Base-by-base conservation (phyloP, 179 eudicot species). In the Nepenthes alata region DNA sequence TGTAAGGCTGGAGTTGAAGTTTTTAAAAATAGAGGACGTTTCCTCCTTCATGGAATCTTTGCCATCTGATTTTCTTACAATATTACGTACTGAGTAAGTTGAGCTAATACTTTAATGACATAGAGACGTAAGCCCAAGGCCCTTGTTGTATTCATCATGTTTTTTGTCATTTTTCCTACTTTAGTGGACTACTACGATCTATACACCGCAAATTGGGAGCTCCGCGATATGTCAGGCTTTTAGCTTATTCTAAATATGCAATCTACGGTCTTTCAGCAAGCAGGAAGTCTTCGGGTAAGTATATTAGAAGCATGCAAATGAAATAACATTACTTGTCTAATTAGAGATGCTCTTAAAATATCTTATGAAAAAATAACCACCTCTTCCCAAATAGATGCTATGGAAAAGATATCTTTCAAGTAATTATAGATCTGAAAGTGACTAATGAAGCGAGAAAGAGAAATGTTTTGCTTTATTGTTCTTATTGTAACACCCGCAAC, bases 31-130 rank as follows among this genome's bases (percentile, higher is more conserved):
- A 75, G 98, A 81, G 64, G 96, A 91, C 67, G 55, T 85, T 47
- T 93, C 96, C 63, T 77, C 89, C 45, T 89, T 93, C 73, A 83
- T 93, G 98, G 96, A 93, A 75, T 83, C 95, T 37, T 69, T 89
- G 69, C 93, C 96, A 37, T 66, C 87, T 16, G 95, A 89, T 68
- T 78, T 93, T 63, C 70, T 89, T 59, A 80, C 77, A 25, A 71
- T 85, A 59, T 44, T 89, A 70, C 82, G 90, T 3, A 85, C 85
- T 2, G 98, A 93, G 98, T 91, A 80, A 57, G 81, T 25, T 70
- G 58, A 65, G 54, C 12, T 44, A 9, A 16, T 51, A n/a, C 39
- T 69, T 54, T 58, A 25, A 25, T 57, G 16, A 59, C 2, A 36
- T 8, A 34, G 47, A 63, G 38, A 53, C 6, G 0, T 50, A 61